Base-by-base conservation (phyloP, 129 eudicot species). In the Lactuca sativa region DNA sequence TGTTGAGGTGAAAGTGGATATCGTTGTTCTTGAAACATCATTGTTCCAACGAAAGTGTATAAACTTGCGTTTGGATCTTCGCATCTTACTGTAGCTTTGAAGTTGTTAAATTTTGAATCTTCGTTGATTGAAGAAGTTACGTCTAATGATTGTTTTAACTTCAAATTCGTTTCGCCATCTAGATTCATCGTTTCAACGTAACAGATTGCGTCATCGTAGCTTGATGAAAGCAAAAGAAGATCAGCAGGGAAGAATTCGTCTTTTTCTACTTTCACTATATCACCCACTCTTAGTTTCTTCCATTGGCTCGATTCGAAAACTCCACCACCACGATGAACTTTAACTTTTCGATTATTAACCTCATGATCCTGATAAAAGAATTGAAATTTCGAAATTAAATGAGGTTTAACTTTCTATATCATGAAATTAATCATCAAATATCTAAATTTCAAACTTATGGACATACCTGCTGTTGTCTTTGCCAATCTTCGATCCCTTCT, bases 41-140 rank as follows among this genome's bases (percentile, higher is more conserved):
- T 49, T 21, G 78, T 86, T 54, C 91, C 91, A 61, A 86, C 83
- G 55, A 86, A 86, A 15, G 86, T 72, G 64, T 86, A 86, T 56
- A 83, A 81, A 77, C 81, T 83, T 11, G 88, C 80, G 60, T 86
- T 86, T 13, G 88, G 91, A 60, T 86, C 91, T 78, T 86, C 91
- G 63, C 91, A 86, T 77, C 73, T 74, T 33, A 86, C 53, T 43
- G 77, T 66, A 14, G 83, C 91, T 62, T 62, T 77, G 69, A 86
- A 86, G 58, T 77, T 67, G 13, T 32, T 51, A 14, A 82, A 86
- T 17, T 66, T 66, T 1, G 69, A 65, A 56, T 80, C 91, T 16
- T 80, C 88, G 30, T 74, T 76, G 2, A 86, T 21, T 18, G 64
- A 33, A 55, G 81, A 74, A 18, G 88, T 83, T 54, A 55, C 77